Evolutionary conservation across 179 eudicot species (phyloP).

Genomic region (Pouteria campechiana): DNA sequence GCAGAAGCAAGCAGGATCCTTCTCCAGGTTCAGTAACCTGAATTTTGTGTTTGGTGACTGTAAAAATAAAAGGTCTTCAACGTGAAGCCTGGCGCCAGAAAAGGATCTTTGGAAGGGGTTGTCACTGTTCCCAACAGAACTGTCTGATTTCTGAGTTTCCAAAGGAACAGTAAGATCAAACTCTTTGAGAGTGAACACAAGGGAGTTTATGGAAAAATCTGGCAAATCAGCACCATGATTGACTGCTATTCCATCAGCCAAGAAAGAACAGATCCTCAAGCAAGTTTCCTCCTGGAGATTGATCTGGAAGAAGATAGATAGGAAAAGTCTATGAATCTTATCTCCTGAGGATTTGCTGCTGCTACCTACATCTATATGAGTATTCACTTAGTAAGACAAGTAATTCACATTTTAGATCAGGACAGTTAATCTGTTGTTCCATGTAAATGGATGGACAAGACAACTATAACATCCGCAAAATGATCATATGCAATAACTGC

Average conservation of each 20-base stretch:
- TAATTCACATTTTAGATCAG: too few species aligned
- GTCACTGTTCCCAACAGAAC: constrained; percentile 8
- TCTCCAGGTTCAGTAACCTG: constrained; percentile 60
- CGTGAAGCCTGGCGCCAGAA: constrained; percentile 71
- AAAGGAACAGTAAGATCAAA: constrained; percentile 80
- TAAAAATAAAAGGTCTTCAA: constrained; percentile 52
- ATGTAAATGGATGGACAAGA: too few species aligned
- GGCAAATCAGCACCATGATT: constrained; percentile 51
- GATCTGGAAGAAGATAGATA: constrained; percentile 35
- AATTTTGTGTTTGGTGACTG: constrained; percentile 60
- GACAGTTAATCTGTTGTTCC: too few species aligned
- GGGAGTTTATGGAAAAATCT: constrained; percentile 64
- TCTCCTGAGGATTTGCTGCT: too few species aligned
- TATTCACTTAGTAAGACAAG: too few species aligned
- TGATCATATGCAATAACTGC: too few species aligned
- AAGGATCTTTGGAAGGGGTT: constrained; percentile 30
- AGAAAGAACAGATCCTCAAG: constrained; percentile 76
- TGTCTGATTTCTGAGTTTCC: constrained; percentile 22
- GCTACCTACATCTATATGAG: too few species aligned
- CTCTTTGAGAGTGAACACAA: constrained; percentile 50
- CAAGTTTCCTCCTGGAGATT: constrained; percentile 97
- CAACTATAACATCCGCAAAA: too few species aligned
- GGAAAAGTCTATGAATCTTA: too few species aligned
- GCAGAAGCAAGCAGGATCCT: constrained; percentile 95
- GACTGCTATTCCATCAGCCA: constrained; percentile 81